These are phyloP conservation scores for Liriodendron chinense DNA, from an alignment of 164 flowering plant species.

Conservation along the genomic window DNA sequence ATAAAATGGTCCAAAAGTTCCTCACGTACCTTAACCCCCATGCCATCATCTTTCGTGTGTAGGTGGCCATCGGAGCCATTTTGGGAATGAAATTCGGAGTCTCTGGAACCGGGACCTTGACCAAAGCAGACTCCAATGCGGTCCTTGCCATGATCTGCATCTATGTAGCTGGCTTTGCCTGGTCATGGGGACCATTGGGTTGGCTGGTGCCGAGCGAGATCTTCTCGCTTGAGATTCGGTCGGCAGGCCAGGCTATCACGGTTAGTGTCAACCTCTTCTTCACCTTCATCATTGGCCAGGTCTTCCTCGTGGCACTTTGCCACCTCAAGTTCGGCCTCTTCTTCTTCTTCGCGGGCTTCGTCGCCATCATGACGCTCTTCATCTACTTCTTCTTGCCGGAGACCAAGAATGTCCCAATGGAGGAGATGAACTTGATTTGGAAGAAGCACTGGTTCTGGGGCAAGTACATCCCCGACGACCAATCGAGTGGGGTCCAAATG, in stretches of 20 bases:
- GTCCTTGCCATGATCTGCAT: constrained; percentile 19
- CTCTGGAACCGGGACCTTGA: constrained; percentile 13
- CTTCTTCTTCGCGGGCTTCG: constrained; percentile 27
- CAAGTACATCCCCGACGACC: constrained; percentile 16
- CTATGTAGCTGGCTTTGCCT: constrained; percentile 25
- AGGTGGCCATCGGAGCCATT: constrained; percentile 13
- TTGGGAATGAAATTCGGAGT: constrained; percentile 20
- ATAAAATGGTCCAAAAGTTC: too few relatives aligned
- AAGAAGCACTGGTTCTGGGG: constrained; percentile 31
- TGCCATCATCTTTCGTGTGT: neutral
- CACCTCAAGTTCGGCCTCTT: constrained; percentile 26
- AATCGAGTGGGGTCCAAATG: neutral
- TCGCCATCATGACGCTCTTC: constrained; percentile 20
- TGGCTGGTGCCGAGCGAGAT: constrained; percentile 28
- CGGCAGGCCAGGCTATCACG: constrained; percentile 26
- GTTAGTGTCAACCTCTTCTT: constrained; percentile 23
- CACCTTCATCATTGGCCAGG: constrained; percentile 24
- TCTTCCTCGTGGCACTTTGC: constrained; percentile 23
- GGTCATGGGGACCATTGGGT: constrained; percentile 29
- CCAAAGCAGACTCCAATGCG: constrained; percentile 9
- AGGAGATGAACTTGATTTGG: constrained; percentile 25
- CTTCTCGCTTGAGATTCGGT: constrained; percentile 25
- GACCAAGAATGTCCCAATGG: constrained; percentile 26
- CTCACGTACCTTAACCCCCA: too few relatives aligned
- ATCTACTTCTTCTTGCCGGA: constrained; percentile 26